Base-by-base conservation (phyloP, 2,329 filamentous ascomycete genomes). In the Penicillium sp. region DNA sequence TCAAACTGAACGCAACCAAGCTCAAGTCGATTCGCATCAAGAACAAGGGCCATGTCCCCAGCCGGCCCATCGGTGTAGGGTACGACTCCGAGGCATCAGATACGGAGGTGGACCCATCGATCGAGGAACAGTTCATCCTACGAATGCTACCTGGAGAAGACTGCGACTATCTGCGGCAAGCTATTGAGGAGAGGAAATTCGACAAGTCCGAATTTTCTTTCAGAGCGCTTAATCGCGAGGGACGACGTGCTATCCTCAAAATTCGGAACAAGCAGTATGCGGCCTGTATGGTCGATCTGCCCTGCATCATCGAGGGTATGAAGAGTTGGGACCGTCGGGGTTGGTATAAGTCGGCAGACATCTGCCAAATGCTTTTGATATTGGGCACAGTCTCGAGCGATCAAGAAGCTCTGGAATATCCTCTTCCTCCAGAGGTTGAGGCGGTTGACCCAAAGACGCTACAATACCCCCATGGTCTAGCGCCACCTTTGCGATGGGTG, bases 51-150 rank as follows among this genome's bases (percentile, higher is more conserved):
- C 84, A 87, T 63, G 82, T 86, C 1, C 89, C 90, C 6, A 81
- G 84, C 35, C 85, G 91, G 63, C 87, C 88, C 5, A 85, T 86
- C 1, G 95, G 95, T 54, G 92, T 96, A 57, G 95, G 94, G 7
- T 99, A 98, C 76, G 95, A 99, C 74, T 97, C 93, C 3, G 95
- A 98, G 76, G 92, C 93, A 12, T 95, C 92, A 57, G 95, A 98
- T 71, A 87, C 89, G 14, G 95, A 99, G 75, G 77, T 81, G 10
- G 95, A 99, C 70, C 95, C 95, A 0, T 84, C 90, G 1, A 91
- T 96, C 61, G 94, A 98, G 75, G 90, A 94, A 70, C 89, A 96
- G 64, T 91, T 98, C 66, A 83, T 99, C 8, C 76, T 99, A 62
- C 90, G 95, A 60, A 96, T 97, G 90, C 76, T 88, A 56, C 91